Base-by-base conservation (phyloP, 176 grass and related monocot species). In the Pontederia crassipes region DNA sequence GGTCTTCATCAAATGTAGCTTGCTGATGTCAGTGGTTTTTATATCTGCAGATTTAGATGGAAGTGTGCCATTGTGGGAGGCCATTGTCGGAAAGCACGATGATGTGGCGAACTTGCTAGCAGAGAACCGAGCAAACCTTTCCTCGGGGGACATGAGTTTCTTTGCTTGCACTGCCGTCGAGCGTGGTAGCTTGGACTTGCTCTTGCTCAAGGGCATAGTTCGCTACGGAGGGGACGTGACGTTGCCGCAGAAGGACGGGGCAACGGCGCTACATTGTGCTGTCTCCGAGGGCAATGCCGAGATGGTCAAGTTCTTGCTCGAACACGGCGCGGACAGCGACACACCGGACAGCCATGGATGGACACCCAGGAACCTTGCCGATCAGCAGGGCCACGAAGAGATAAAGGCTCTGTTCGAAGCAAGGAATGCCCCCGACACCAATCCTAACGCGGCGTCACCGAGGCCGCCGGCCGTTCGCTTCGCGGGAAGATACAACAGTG, bases 11-110 rank as follows among this genome's bases (percentile, higher is more conserved):
- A 54, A 16, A 14, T 54, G 51, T 8, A 2, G 6, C 14, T 16
- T 54, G 51, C n/a, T 12, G 14, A 4, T 57, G 52, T 59, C 17
- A 12, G 14, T 15, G 20, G 20, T 24, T 24, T 40, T 40, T 40
- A 2, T 56, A 56, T 9, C 3, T 56, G 49, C 75, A 95, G 90
- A 95, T 59, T 69, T 60, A 1, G 86, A 86, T 54, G 90, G 82
- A 81, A 95, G 70, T 12, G 90, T 86, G 47, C 90, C 90, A 0
- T 66, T 95, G 35, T 86, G 90, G 86, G 90, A 90, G 62, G 90
- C 90, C 59, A 10, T 90, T 45, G 68, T 71, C 64, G 80, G 68
- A 14, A 83, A 78, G 50, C 86, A 95, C 17, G 65, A 77, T 12
- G 27, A 64, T 40, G 82, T 90, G 28, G 65, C 71, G 29, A 68